A percentile compares a stretch with the other conserved stretches of the same genome.
Evolutionary conservation across 768 basidiomycete species (phyloP).

Genomic region (Mrakia blollopis): DNA sequence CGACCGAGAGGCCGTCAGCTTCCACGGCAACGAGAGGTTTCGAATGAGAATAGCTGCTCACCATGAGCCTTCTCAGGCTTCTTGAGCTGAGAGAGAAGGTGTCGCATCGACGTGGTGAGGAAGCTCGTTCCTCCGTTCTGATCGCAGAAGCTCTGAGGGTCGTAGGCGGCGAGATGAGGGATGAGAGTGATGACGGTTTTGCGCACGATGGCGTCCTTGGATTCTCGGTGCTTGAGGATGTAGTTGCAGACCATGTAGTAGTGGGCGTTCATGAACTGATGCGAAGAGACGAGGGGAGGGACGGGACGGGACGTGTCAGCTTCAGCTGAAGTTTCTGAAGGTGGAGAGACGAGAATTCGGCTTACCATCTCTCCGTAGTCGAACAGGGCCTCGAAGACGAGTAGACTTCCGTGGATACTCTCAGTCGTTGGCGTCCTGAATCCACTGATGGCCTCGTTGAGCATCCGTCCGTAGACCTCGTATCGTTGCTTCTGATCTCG

Average conservation of each 20-base stretch:
- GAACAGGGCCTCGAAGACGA: conserved; percentile 85
- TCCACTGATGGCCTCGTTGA: conserved; percentile 71
- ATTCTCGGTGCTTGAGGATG: conserved; percentile 79
- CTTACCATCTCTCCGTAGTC: conserved; percentile 90
- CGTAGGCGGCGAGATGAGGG: conserved; percentile 88
- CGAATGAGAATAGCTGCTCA: conserved; percentile 44
- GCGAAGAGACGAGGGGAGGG: background rate
- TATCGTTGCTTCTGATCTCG: conserved; percentile 37
- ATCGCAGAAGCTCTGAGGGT: conserved; percentile 84
- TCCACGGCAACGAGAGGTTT: conserved; percentile 5
- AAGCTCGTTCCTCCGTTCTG: conserved; percentile 47
- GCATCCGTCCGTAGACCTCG: conserved; percentile 66
- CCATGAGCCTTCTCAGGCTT: conserved; percentile 88
- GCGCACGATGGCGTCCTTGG: conserved; percentile 79
- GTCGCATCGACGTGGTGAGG: conserved; percentile 88
- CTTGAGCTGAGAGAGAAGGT: conserved; percentile 78
- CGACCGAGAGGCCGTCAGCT: background rate
- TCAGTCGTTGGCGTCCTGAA: conserved; percentile 79
- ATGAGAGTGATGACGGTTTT: conserved; percentile 95
- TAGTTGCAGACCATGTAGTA: conserved; percentile 84
- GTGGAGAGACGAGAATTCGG: conserved; percentile 15
- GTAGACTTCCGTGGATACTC: conserved; percentile 82
- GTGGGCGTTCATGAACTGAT: conserved; percentile 46
- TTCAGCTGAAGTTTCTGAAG: background rate
- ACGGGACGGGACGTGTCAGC: background rate